Base-by-base conservation (phyloP, 2,329 filamentous ascomycete species). In the Stenocarpella maydis region DNA sequence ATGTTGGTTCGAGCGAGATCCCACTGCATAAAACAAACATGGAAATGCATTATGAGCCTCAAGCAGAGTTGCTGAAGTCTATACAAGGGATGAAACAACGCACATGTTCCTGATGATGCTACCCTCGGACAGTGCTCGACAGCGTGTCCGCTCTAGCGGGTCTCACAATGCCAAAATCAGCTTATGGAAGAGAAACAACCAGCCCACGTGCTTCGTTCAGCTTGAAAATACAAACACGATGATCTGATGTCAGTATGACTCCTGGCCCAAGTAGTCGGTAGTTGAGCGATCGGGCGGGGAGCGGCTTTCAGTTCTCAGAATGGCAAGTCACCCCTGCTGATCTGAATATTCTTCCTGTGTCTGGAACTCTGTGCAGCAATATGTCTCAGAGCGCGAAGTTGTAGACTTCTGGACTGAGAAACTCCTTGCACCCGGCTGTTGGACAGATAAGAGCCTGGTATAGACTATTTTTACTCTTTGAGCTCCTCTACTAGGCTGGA, bases 281-380 rank as follows among this genome's bases (percentile, higher is more conserved):
- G 43, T 49, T 19, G 26, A 24, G 34, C n/a, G 19, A 63, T 26
- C 43, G 19, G 14, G 21, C n/a, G n/a, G 19, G 5, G 7, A 4
- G 43, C 12, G 34, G 41, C 58, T 37, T 15, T 49, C 41, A 49
- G 37, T 9, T 43, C 26, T 10, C 15, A 17, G n/a, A 14, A 37
- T 37, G 58, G 6, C 58, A 28, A 63, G 58, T 63, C 43, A 63
- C 28, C 28, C 24, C 43, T 37, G 58, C 58, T 49, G 43, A 63
- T 63, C 58, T 19, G 28, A 63, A 63, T 63, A 45, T 17, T 17
- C 19, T 34, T 37, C 4, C 28, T 37, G 41, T 41, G 17, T 47
- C 19, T 47, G 17, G 21, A 28, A 26, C 14, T 14, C 15, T 4
- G n/a, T 37, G 43, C 58, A 63, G 58, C 26, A 26, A 26, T 43